Percentiles rank a stretch among this genome's conserved stretches.
These are phyloP conservation scores for Rhodomyrtus psidioides DNA, from an alignment of 441 rosid species.

Conservation along the genomic window DNA sequence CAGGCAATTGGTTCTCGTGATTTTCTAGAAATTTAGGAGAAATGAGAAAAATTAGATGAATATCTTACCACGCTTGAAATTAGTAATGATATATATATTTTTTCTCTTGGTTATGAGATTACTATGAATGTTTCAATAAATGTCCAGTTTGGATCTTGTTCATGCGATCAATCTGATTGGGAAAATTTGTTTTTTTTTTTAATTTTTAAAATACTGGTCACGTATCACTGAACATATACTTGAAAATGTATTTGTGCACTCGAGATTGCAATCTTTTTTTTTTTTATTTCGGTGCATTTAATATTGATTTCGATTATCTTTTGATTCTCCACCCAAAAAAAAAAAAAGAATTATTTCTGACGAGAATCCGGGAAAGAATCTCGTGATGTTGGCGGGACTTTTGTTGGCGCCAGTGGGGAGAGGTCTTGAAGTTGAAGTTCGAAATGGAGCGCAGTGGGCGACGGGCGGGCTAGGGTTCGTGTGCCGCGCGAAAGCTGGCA, in stretches of 20 bases:
- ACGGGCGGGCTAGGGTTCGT: background rate
- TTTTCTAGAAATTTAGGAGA: background rate
- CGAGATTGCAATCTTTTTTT: background rate
- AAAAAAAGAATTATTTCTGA: background rate
- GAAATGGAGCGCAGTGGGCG: background rate
- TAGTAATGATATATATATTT: background rate
- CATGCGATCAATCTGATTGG: background rate
- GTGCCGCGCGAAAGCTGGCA: background rate
- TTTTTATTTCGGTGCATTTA: background rate
- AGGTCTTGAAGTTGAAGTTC: background rate
- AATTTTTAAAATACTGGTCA: background rate
- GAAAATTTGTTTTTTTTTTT: constrained; percentile 3
- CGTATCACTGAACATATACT: too few relatives aligned
- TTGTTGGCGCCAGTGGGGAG: background rate
- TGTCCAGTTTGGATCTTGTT: background rate
- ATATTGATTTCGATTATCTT: too few relatives aligned
- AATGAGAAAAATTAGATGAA: background rate
- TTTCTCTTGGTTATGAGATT: background rate
- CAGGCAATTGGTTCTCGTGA: background rate
- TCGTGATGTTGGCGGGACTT: background rate
- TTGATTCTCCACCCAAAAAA: background rate
- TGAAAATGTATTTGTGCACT: too few relatives aligned
- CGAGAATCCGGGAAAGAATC: background rate
- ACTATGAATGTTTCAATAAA: background rate
- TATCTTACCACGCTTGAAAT: background rate